Percentiles rank a stretch among this genome's conserved stretches.
phyloP scores from a whole-genome alignment of 306 rosid genomes.

The Psophocarpus tetragonolobus region DNA sequence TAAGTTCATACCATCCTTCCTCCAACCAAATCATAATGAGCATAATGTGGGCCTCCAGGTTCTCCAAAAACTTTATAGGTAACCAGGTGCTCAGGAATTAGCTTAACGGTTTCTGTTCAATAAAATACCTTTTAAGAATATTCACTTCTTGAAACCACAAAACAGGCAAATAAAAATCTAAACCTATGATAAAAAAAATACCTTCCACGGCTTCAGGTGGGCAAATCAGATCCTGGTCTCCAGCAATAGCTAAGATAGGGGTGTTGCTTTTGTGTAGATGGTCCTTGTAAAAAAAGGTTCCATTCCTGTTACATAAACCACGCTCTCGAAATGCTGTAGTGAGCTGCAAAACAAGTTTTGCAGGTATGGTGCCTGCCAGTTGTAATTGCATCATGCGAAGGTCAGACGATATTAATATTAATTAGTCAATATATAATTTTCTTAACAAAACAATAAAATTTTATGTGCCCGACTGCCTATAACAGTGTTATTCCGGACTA shows the following conservation, averaged over 20 bases:
- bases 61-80: constrained; percentile 78
- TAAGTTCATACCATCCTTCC: constrained; percentile 72
- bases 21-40: constrained; percentile 99
- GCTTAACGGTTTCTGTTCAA: constrained; percentile 73
- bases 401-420: constrained; percentile 9
- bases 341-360: constrained; percentile 90
- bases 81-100: constrained; percentile 80
- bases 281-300: constrained; percentile 72
- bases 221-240: constrained; percentile 91
- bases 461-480: background rate
- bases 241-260: constrained; percentile 91
- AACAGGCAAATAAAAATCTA: constrained; percentile 14
- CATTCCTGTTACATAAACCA: constrained; percentile 73
- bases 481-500: background rate
- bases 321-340: constrained; percentile 90
- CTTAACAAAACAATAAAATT: constrained; percentile 15
- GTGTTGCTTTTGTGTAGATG: constrained; percentile 66
- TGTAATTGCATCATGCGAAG: constrained; percentile 24
- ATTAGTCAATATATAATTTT: constrained; percentile 24
- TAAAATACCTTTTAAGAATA: constrained; percentile 20
- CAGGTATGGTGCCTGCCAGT: constrained; percentile 85
- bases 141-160: constrained; percentile 19
- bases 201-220: constrained; percentile 99
- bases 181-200: constrained; percentile 36
- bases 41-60: constrained; percentile 88